These are phyloP conservation scores for Suillus paluster DNA, from an alignment of 768 basidiomycete species.

Conservation along the genomic window DNA sequence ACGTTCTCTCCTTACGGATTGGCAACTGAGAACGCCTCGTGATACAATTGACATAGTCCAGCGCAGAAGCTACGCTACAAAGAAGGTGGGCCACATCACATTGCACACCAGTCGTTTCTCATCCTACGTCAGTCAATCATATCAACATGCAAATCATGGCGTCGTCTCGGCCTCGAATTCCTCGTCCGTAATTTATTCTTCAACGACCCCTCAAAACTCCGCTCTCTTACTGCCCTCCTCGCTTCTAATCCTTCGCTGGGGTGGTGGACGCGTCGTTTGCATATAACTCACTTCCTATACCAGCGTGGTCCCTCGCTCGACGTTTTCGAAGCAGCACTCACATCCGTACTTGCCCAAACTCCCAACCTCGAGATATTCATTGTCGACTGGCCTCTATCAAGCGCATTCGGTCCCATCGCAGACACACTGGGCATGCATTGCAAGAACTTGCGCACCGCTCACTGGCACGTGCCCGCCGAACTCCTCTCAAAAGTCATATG, in stretches of 20 bases:
- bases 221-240: slow-evolving; percentile 54
- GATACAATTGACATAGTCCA: slow-evolving; percentile 64
- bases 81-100: slow-evolving; percentile 54
- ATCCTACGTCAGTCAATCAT: slow-evolving; percentile 58
- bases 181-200: slow-evolving; percentile 75
- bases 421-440: slow-evolving; percentile 62
- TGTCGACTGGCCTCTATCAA: slow-evolving; percentile 65
- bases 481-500: slow-evolving; percentile 70
- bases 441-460: slow-evolving; percentile 59
- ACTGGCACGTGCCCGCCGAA: slow-evolving; percentile 60
- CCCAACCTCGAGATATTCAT: slow-evolving; percentile 78
- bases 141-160: slow-evolving; percentile 68
- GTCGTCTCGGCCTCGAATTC: slow-evolving; percentile 62
- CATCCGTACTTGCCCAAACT: slow-evolving; percentile 63
- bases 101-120: not conserved
- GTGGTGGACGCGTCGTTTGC: slow-evolving; percentile 77
- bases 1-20: slow-evolving; percentile 48
- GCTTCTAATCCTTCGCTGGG: slow-evolving; percentile 58
- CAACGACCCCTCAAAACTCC: slow-evolving; percentile 58
- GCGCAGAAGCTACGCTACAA: slow-evolving; percentile 62
- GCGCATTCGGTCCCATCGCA: slow-evolving; percentile 63
- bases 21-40: slow-evolving; percentile 63
- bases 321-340: slow-evolving; percentile 56
- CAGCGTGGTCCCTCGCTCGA: slow-evolving; percentile 47
- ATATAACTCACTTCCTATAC: slow-evolving; percentile 57